A percentile compares a stretch with the other conserved stretches of the same genome.
phyloP scores from a whole-genome alignment of 2,329 filamentous ascomycete species.

The Zalaria obscura region DNA sequence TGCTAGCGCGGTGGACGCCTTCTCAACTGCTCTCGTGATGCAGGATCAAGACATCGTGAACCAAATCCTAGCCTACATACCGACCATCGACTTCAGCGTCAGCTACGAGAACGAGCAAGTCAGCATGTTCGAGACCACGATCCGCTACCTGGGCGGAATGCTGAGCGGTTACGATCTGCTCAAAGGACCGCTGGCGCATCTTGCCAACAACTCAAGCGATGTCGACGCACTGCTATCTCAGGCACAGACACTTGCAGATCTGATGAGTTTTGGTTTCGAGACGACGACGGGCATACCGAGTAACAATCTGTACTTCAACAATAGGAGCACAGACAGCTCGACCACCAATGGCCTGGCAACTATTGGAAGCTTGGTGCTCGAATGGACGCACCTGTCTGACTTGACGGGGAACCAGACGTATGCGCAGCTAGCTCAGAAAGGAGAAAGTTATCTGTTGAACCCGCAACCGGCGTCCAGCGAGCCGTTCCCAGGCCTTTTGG shows the following conservation, averaged over 20 bases:
- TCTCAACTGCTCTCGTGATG: constrained; percentile 72
- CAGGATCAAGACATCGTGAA: constrained; percentile 51
- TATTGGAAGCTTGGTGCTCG: constrained; percentile 63
- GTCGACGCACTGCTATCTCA: constrained; percentile 52
- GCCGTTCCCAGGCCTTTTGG: constrained; percentile 65
- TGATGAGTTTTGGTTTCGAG: constrained; percentile 63
- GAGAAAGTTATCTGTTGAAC: constrained; percentile 53
- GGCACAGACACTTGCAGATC: constrained; percentile 53
- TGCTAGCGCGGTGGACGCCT: constrained; percentile 65
- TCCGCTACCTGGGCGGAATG: constrained; percentile 72
- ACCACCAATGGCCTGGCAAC: constrained; percentile 59
- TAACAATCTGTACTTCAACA: constrained; percentile 49
- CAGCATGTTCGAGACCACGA: constrained; percentile 81
- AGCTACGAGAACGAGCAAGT: constrained; percentile 37
- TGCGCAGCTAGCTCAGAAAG: constrained; percentile 49
- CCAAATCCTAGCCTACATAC: constrained; percentile 57
- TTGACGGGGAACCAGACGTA: constrained; percentile 56
- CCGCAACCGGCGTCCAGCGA: constrained; percentile 49
- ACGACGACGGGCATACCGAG: constrained; percentile 62
- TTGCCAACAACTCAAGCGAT: constrained; percentile 32
- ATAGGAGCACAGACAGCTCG: constrained; percentile 31
- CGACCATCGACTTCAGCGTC: constrained; percentile 54
- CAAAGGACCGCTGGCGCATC: constrained; percentile 45
- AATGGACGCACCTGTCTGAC: constrained; percentile 73
- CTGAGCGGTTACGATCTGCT: constrained; percentile 65